Conservation (phyloP, 768 basidiomycete species). For the Trametes cinnabarina region DNA sequence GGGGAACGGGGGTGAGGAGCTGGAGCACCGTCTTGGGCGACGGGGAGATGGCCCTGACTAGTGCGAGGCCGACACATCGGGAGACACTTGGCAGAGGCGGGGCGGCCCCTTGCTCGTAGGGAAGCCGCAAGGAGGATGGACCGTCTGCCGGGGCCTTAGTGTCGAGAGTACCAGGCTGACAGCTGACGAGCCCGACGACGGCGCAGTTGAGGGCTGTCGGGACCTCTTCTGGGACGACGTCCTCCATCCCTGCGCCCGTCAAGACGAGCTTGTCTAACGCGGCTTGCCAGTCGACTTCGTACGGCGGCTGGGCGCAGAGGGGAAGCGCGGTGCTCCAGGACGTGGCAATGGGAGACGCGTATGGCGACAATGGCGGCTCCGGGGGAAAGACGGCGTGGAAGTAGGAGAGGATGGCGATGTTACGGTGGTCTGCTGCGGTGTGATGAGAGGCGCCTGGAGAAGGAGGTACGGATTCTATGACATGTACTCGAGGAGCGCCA, state of each 20-base stretch:
- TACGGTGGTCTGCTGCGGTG: constrained; percentile 68
- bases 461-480: constrained; percentile 47
- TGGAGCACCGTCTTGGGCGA: constrained; percentile 54
- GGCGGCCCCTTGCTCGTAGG: constrained; percentile 57
- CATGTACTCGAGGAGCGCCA: neutral
- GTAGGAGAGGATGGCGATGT: constrained; percentile 71
- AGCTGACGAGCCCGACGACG: constrained; percentile 71
- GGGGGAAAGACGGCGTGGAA: constrained; percentile 53
- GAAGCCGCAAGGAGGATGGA: constrained; percentile 29
- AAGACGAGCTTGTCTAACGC: constrained; percentile 67
- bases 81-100: constrained; percentile 61
- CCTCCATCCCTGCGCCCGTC: constrained; percentile 73
- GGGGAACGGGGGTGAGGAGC: constrained; percentile 75
- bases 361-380: constrained; percentile 14
- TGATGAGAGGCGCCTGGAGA: constrained; percentile 43
- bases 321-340: constrained; percentile 70
- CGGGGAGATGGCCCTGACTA: constrained; percentile 65
- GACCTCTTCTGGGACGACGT: constrained; percentile 71
- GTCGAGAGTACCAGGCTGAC: constrained; percentile 43
- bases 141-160: constrained; percentile 5
- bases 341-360: constrained; percentile 32
- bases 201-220: constrained; percentile 73
- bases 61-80: constrained; percentile 69
- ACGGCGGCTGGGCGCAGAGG: constrained; percentile 67
- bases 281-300: constrained; percentile 57